Base-by-base conservation (phyloP, 805 yeast genomes). In the Torulaspora maleeae region DNA sequence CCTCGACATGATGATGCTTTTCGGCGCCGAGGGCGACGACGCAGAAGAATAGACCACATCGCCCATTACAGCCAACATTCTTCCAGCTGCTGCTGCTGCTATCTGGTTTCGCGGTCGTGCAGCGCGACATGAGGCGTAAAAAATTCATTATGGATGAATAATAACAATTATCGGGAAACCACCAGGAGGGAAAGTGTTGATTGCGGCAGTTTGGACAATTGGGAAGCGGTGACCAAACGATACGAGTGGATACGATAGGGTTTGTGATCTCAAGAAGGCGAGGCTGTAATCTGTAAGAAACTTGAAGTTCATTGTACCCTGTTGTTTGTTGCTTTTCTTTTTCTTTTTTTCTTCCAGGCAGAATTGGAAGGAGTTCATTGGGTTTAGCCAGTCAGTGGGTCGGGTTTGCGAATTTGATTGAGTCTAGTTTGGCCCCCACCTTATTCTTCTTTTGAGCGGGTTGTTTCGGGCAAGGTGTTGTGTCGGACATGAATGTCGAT, bases 1-100 rank as follows among this genome's bases (percentile, higher is more conserved):
- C 43, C 54, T 61, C 28, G 68, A 63, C 47, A 64, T 63, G 70
- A 66, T 63, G 69, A 59, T 60, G 62, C 48, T 61, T n/a, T 64
- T 64, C 38, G 70, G 68, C 24, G 68, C 62, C 9, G 69, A 64
- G 36, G 68, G 65, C 8, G 61, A 53, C 36, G 66, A 54, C 12
- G 47, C 36, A 17, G 48, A 50, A 12, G 46, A 45, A 13, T 46
- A 41, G 27, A n/a, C 13, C 19, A 5, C 8, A 12, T 8, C 34
- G 17, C n/a, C 8, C n/a, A 22, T 37, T 27, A 15, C 20, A 15
- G 15, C 27, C 29, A 29, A 25, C 40, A 35, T 22, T 12, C 17
- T 16, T 20, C 39, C 9, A 20, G 24, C 17, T 20, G 27, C 44
- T 27, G 30, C 30, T 36, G 27, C 12, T 36, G 38, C n/a, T n/a